Conservation (phyloP, 148 eudicot genomes). For the Camellia japonica region DNA sequence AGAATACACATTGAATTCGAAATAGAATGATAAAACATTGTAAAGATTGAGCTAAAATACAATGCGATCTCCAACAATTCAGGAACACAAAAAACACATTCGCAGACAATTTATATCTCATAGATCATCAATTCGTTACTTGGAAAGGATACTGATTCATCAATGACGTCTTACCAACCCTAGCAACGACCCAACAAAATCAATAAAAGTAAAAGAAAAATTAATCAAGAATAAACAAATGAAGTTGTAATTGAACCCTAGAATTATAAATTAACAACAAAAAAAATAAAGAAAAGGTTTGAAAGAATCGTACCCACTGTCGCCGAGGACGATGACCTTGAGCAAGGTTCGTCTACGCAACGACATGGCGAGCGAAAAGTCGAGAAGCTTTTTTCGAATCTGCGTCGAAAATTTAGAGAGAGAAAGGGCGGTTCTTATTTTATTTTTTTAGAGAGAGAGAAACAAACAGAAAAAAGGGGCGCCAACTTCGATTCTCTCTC, state of each 20-base stretch:
- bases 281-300: neutral
- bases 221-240: neutral
- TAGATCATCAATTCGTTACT: neutral
- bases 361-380: slow-evolving; percentile 33
- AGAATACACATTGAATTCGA: neutral
- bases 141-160: slow-evolving; percentile 78
- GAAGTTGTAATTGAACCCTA: neutral
- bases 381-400: neutral
- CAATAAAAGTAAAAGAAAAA: neutral
- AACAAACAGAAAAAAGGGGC: slow-evolving; percentile 18
- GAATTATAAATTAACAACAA: neutral
- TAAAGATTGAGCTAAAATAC: neutral
- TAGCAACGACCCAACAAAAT: slow-evolving; percentile 25
- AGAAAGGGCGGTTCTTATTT: neutral
- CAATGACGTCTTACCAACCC: slow-evolving; percentile 79
- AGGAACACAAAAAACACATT: neutral
- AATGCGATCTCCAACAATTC: slow-evolving; percentile 3
- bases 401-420: neutral
- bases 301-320: slow-evolving; percentile 46
- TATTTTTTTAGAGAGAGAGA: neutral
- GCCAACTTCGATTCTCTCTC: slow-evolving; percentile 35
- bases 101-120: neutral
- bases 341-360: slow-evolving; percentile 63
- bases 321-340: slow-evolving; percentile 72
- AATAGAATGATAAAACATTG: neutral